Evolutionary conservation across 192 early-diverging fungal genomes (phyloP).

Genomic region (Dissophora globulifera): DNA sequence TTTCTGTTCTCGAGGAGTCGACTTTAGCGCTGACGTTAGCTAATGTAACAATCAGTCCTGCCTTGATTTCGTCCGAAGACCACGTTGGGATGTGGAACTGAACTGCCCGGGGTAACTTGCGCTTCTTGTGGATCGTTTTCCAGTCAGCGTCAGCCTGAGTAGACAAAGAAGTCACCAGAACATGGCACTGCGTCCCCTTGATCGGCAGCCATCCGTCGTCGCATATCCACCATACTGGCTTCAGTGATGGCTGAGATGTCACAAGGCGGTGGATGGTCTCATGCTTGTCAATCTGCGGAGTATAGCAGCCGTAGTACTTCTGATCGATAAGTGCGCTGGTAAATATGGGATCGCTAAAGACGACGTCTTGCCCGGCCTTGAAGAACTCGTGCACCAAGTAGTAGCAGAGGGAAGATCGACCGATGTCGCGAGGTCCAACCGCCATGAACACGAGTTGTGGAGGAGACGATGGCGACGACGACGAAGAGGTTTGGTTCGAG

Average conservation of each 20-base stretch:
- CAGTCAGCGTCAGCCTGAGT: slow-evolving; percentile 1
- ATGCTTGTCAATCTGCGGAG: slow-evolving; percentile 36
- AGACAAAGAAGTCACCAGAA: slow-evolving; percentile 14
- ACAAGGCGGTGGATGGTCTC: slow-evolving; percentile 15
- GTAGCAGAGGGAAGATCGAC: slow-evolving; percentile 39
- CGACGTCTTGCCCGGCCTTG: slow-evolving; percentile 32
- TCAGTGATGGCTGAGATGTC: not conserved
- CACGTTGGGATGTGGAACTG: slow-evolving; percentile 47
- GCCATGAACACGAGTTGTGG: slow-evolving; percentile 33
- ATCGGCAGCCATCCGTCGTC: slow-evolving; percentile 44
- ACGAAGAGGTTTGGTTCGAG: too few species aligned
- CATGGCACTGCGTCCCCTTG: slow-evolving; percentile 19
- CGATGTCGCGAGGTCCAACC: slow-evolving; percentile 18
- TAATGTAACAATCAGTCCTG: slow-evolving; percentile 21
- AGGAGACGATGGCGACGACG: too few species aligned
- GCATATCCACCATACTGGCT: slow-evolving; percentile 43
- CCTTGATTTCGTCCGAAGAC: slow-evolving; percentile 34
- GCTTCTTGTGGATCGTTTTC: slow-evolving; percentile 29
- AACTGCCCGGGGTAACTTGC: slow-evolving; percentile 3
- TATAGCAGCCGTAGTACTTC: slow-evolving; percentile 34
- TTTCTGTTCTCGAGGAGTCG: not conserved
- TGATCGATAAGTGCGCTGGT: slow-evolving; percentile 33
- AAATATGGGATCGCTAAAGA: slow-evolving; percentile 53
- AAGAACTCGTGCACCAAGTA: slow-evolving; percentile 29
- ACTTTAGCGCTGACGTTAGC: too few species aligned